These are phyloP conservation scores for Colletotrichum musae DNA, from an alignment of 2,329 filamentous ascomycete species.

Conservation along the genomic window DNA sequence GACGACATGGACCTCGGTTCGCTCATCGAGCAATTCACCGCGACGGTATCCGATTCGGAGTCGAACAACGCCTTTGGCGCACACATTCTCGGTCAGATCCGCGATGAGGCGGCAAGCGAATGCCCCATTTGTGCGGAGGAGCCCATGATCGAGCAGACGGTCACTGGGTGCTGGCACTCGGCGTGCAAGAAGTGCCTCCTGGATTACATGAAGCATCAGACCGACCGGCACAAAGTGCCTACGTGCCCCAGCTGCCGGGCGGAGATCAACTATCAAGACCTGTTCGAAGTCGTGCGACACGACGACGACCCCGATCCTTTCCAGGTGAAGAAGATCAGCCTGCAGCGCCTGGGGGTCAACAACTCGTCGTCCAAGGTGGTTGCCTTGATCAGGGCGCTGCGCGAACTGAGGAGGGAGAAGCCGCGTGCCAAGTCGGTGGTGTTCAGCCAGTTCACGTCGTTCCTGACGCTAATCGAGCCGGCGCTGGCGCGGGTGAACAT, in stretches of 20 bases:
- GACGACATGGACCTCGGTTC: conserved; percentile 97
- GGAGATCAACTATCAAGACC: conserved; percentile 83
- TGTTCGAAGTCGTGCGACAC: conserved; percentile 93
- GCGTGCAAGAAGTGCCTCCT: conserved; percentile 95
- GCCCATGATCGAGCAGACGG: conserved; percentile 93
- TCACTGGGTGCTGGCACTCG: conserved; percentile 98
- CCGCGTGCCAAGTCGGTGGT: conserved; percentile 87
- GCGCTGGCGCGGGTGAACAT: conserved; percentile 82
- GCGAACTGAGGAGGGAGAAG: conserved; percentile 75
- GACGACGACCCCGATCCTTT: conserved; percentile 69
- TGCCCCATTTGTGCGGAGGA: conserved; percentile 97
- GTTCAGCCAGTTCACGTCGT: conserved; percentile 98
- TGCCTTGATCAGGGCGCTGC: conserved; percentile 82
- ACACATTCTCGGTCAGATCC: conserved; percentile 90
- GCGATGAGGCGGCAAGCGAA: conserved; percentile 88
- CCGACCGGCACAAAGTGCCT: conserved; percentile 80
- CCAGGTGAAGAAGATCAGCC: conserved; percentile 67
- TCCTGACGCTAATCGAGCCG: conserved; percentile 90
- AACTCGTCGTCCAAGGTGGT: conserved; percentile 92
- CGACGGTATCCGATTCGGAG: conserved; percentile 70
- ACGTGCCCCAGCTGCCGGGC: conserved; percentile 94
- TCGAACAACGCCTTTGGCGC: conserved; percentile 83
- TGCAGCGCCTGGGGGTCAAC: conserved; percentile 72
- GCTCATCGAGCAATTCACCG: conserved; percentile 87
- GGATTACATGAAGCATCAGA: conserved; percentile 90